These are phyloP conservation scores for Furcasterigmium furcatum DNA, from an alignment of 2,329 filamentous ascomycete genomes.

Conservation along the genomic window DNA sequence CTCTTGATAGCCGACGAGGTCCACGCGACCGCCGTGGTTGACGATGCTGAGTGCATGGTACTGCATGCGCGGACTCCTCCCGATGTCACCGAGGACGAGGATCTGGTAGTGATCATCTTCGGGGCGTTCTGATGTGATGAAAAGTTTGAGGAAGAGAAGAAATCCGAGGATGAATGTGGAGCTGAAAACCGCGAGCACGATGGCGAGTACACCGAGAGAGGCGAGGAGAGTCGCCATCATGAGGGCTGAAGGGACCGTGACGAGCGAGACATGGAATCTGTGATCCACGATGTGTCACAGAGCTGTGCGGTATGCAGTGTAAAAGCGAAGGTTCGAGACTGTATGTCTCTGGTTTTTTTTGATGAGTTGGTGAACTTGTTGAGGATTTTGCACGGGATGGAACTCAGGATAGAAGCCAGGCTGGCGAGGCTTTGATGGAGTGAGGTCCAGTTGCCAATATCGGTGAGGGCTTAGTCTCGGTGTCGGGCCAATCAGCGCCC, in stretches of 20 bases:
- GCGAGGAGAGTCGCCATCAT: slow-evolving; percentile 5
- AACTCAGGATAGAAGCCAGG: too few relatives aligned
- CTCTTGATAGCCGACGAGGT: slow-evolving; percentile 88
- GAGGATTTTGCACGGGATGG: too few relatives aligned
- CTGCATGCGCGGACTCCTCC: slow-evolving; percentile 95
- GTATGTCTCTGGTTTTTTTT: too few relatives aligned
- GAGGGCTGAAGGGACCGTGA: slow-evolving; percentile 2
- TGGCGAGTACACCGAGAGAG: slow-evolving; percentile 8
- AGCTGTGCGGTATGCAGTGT: too few relatives aligned
- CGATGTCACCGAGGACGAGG: slow-evolving; percentile 91
- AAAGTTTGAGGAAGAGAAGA: background rate
- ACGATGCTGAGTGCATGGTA: slow-evolving; percentile 95
- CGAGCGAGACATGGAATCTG: background rate
- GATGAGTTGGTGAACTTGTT: too few relatives aligned
- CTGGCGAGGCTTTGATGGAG: too few relatives aligned
- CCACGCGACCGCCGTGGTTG: slow-evolving; percentile 73
- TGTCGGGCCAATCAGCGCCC: too few relatives aligned
- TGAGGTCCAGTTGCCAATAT: background rate
- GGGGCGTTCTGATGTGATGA: slow-evolving; percentile 18
- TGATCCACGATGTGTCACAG: background rate
- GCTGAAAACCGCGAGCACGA: slow-evolving; percentile 6
- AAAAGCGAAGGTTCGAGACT: too few relatives aligned
- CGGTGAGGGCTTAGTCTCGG: too few relatives aligned
- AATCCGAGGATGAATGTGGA: slow-evolving; percentile 11
- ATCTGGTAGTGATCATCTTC: slow-evolving; percentile 62